phyloP scores from a whole-genome alignment of 345 rosid species.

The Anastatica hierochuntica region DNA sequence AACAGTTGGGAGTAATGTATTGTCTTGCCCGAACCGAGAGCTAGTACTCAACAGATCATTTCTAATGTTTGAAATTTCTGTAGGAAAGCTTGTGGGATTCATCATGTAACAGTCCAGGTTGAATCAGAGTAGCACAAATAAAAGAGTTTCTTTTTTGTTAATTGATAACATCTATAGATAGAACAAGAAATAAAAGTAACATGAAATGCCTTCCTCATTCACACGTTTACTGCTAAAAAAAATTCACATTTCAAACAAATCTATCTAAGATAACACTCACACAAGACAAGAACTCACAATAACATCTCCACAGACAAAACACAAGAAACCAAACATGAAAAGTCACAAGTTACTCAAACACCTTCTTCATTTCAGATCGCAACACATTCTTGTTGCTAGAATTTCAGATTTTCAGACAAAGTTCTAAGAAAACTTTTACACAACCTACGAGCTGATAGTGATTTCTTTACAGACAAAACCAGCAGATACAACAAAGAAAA shows the following conservation, averaged over 20 bases:
- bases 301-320: conserved; percentile 7
- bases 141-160: background rate
- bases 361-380: no score
- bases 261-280: no score
- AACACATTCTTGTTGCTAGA: no score
- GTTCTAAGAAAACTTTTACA: no score
- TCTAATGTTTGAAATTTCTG: conserved; percentile 43
- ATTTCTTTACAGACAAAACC: no score
- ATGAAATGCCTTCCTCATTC: background rate
- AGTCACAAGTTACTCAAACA: no score
- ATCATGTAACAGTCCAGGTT: conserved; percentile 68
- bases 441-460: no score
- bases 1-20: conserved; percentile 49
- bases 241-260: background rate
- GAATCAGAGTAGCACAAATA: conserved; percentile 31
- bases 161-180: background rate
- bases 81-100: conserved; percentile 39
- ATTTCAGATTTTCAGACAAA: no score
- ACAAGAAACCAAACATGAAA: no score
- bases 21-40: conserved; percentile 60
- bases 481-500: no score
- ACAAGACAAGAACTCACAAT: background rate
- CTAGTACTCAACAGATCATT: conserved; percentile 37
- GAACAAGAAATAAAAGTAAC: background rate
- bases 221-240: background rate